Evolutionary conservation across 495 filamentous ascomycete species (phyloP).

Genomic region (Podospora pseudopauciseta): DNA sequence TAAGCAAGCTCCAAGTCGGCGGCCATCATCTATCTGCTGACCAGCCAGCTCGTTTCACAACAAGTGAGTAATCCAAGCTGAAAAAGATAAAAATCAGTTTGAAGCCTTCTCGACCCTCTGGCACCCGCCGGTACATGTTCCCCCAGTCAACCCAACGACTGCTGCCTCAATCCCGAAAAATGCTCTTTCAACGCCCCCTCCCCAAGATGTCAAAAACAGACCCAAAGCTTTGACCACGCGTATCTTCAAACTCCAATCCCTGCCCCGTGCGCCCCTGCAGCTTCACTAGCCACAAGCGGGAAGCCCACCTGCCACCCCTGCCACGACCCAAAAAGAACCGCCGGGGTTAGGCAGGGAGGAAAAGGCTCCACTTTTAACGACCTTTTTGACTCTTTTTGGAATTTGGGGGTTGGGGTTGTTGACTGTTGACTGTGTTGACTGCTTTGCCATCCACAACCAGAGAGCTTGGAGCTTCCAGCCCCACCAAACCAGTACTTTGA

Average conservation of each 20-base stretch:
- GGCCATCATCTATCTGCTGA: no score
- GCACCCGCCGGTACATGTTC: no score
- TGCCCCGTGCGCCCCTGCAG: not conserved
- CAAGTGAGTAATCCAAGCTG: no score
- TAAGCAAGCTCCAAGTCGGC: no score
- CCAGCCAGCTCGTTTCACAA: no score
- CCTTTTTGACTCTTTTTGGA: not conserved
- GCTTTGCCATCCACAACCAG: not conserved
- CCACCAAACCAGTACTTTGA: no score
- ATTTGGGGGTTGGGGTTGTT: not conserved
- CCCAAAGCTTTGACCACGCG: not conserved
- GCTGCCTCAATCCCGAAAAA: no score
- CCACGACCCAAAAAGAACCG: not conserved
- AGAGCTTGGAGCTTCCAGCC: not conserved
- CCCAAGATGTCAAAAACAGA: not conserved
- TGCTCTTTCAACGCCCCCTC: no score
- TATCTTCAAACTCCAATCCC: not conserved
- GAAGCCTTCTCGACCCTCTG: no score
- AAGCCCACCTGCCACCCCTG: not conserved
- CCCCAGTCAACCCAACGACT: no score
- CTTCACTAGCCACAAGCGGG: not conserved
- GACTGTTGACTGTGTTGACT: not conserved
- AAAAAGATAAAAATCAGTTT: no score
- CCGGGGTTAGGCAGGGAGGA: not conserved
- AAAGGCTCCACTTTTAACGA: not conserved